A percentile compares a stretch with the other conserved stretches of the same genome.
Conservation (phyloP, 805 yeast genomes). For the Ogataea siamensis region DNA sequence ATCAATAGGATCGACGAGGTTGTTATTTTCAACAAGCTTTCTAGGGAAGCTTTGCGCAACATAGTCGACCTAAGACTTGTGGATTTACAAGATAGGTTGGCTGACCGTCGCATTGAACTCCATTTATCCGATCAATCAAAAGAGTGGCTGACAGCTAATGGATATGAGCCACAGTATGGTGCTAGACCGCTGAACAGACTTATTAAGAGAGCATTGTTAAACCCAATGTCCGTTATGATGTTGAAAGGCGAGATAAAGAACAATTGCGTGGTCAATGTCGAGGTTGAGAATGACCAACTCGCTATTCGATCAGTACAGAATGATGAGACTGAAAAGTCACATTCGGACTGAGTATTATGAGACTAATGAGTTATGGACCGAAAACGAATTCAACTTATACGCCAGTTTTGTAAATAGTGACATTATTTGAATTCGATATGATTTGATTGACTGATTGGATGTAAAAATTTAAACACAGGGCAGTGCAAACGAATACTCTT, state of each 20-base stretch:
- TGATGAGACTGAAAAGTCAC: neutral
- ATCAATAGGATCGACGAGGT: constrained; percentile 92
- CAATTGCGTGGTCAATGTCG: constrained; percentile 53
- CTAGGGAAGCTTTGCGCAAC: constrained; percentile 67
- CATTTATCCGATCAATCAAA: constrained; percentile 60
- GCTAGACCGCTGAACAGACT: constrained; percentile 94
- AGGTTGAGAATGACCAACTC: constrained; percentile 37
- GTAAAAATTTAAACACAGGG: no score
- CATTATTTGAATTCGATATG: no score
- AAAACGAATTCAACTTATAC: no score
- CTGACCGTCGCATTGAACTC: constrained; percentile 70
- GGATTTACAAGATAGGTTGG: constrained; percentile 77
- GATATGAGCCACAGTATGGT: constrained; percentile 90
- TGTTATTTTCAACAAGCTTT: constrained; percentile 87
- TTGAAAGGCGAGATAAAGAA: constrained; percentile 73
- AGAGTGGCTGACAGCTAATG: constrained; percentile 75
- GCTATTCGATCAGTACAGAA: no score
- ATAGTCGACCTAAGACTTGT: constrained; percentile 82
- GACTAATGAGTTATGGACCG: no score
- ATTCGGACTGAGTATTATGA: neutral
- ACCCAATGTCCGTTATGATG: constrained; percentile 80
- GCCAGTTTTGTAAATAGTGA: no score
- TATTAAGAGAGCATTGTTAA: constrained; percentile 77
- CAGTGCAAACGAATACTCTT: no score
- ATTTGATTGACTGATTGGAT: no score